Conservation (phyloP, 192 early-diverging fungal species). For the Coemansia biformis region DNA sequence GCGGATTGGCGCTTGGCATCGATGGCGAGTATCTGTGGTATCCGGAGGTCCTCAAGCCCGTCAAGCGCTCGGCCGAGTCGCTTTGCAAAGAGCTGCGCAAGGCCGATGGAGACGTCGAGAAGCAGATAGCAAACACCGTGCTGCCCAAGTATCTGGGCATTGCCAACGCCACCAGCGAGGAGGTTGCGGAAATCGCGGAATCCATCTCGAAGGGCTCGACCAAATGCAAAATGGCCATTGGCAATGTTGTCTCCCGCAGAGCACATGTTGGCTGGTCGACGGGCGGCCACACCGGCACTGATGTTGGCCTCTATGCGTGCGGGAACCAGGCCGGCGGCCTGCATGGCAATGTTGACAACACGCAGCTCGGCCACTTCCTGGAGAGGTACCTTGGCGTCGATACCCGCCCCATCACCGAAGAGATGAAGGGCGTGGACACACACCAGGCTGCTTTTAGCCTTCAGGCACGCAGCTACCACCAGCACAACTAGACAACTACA, state of each 20-base stretch:
- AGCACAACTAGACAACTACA: neutral
- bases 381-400: conserved; percentile 52
- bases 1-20: conserved; percentile 51
- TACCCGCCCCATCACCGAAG: conserved; percentile 44
- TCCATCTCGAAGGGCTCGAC: neutral
- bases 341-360: conserved; percentile 64
- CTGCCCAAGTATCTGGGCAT: conserved; percentile 36
- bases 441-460: neutral
- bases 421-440: conserved; percentile 13
- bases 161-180: conserved; percentile 15
- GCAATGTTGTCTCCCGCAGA: conserved; percentile 22
- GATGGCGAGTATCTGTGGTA: conserved; percentile 55
- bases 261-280: conserved; percentile 65
- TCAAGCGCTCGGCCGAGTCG: conserved; percentile 29
- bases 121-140: conserved; percentile 5
- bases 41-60: conserved; percentile 23
- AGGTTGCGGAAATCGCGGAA: conserved; percentile 7
- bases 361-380: conserved; percentile 59
- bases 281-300: conserved; percentile 86
- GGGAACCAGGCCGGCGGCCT: conserved; percentile 43
- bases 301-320: conserved; percentile 75
- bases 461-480: neutral
- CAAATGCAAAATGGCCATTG: conserved; percentile 18
- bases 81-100: conserved; percentile 11
- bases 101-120: neutral